Base-by-base conservation (phyloP, 345 rosid species). In the Dipteronia sinensis region DNA sequence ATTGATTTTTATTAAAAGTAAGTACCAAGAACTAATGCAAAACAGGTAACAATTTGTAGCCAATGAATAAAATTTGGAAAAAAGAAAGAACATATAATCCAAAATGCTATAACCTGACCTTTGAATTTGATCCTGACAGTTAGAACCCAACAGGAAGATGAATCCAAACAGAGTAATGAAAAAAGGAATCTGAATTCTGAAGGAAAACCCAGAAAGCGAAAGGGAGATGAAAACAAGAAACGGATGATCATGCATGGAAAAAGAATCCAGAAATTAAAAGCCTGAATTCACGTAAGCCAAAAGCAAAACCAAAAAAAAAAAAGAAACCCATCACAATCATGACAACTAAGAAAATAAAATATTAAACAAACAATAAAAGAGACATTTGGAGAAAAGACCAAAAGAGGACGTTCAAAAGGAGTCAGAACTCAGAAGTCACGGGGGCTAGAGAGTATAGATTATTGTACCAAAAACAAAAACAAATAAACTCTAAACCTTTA, bases 251-350 rank as follows among this genome's bases (percentile, higher is more conserved):
- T 47, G 22, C 25, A 16, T 31, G 25, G 12, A 11, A 46, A 10
- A 23, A 44, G 42, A 4, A 23, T 2, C n/a, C 42, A 49, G 2
- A 16, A 16, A 9, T 0, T 4, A 31, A 25, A 58, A n/a, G 61
- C 49, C 71, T 47, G 29, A 47, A 74, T 47, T 74, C 70, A 64
- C 70, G 61, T 47, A 29, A 64, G 61, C 62, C 70, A 49, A 65
- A 65, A 20, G 71, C 62, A 44, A 61, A 25, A n/a, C 12, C 0
- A 62, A 20, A 31, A 13, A 8, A 62, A 20, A 31, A 13, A 8
- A 46, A 8, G 10, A 7, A 42, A 46, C 49, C 49, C 15, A 8
- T 11, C 65, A 31, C 51, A 20, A 34, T 19, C 47, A 55, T 58
- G 51, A 38, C 65, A 58, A 58, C 51, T 8, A 20, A 38, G 66